phyloP scores from a whole-genome alignment of 2,329 filamentous ascomycete species.

The Beauveria asiatica region DNA sequence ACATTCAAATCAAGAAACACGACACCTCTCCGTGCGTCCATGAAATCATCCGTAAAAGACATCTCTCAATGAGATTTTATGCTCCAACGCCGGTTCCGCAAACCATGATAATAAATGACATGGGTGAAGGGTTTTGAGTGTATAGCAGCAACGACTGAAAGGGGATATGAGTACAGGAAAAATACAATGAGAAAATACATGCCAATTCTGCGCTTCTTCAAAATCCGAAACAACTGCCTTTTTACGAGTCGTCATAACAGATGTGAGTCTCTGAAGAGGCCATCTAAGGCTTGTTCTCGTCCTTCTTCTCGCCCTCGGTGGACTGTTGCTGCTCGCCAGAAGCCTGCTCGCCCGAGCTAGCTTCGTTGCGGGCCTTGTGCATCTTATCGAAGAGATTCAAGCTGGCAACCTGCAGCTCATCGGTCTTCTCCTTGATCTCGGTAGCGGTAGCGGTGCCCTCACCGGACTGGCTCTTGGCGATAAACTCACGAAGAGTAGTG shows the following conservation, averaged over 20 bases:
- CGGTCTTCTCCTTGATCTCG: conserved; percentile 97
- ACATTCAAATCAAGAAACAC: conserved; percentile 21
- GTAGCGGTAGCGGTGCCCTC: conserved; percentile 79
- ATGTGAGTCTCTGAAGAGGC: conserved; percentile 17
- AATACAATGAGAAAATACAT: conserved; percentile 31
- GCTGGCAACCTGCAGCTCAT: conserved; percentile 91
- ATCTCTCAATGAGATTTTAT: conserved; percentile 39
- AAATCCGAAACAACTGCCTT: conserved; percentile 17
- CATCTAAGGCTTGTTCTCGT: conserved; percentile 57
- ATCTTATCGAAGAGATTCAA: conserved; percentile 99
- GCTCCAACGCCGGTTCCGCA: conserved; percentile 43
- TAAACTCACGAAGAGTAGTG: conserved; percentile 71
- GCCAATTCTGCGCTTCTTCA: conserved; percentile 26
- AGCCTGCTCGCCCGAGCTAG: conserved; percentile 42
- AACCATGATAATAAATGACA: conserved; percentile 38
- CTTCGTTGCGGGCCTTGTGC: conserved; percentile 85
- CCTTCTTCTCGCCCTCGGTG: conserved; percentile 69
- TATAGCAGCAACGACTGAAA: conserved; percentile 25
- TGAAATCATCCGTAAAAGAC: conserved; percentile 32
- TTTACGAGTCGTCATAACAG: conserved; percentile 16
- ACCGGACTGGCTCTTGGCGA: conserved; percentile 89
- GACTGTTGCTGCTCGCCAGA: conserved; percentile 37
- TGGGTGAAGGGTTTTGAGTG: conserved; percentile 32
- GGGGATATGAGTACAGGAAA: conserved; percentile 44
- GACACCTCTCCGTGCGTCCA: conserved; percentile 33